These are phyloP conservation scores for Kandelia obovata DNA, from an alignment of 345 rosid genomes.

Conservation along the genomic window DNA sequence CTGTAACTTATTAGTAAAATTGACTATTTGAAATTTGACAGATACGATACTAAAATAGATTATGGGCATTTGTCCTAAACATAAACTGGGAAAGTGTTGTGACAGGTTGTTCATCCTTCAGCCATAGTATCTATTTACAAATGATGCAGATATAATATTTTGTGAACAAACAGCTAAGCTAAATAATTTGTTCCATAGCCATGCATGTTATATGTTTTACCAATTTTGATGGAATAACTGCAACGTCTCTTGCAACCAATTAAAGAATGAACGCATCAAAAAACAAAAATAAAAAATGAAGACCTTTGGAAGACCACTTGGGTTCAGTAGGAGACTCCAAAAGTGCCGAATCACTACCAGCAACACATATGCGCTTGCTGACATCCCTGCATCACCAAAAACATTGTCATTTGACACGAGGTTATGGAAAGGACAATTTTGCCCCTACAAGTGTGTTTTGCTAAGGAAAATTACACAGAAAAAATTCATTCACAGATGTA, in stretches of 20 bases:
- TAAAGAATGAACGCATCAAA: no score
- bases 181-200: neutral
- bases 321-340: constrained; percentile 92
- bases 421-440: neutral
- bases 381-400: constrained; percentile 47
- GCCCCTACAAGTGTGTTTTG: neutral
- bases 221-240: neutral
- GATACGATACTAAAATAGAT: neutral
- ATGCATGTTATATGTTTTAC: constrained; percentile 6
- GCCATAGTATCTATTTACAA: neutral
- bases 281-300: constrained; percentile 2
- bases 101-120: neutral
- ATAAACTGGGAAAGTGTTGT: neutral
- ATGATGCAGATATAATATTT: neutral
- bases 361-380: constrained; percentile 60
- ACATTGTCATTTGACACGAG: neutral
- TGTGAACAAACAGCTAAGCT: neutral
- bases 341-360: constrained; percentile 67
- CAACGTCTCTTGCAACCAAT: no score
- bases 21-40: no score
- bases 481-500: neutral
- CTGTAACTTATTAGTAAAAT: no score
- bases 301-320: constrained; percentile 90
- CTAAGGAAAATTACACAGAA: neutral
- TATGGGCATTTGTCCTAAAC: neutral